Base-by-base conservation (phyloP, 2,329 filamentous ascomycete genomes). In the Aspergillus sp. region DNA sequence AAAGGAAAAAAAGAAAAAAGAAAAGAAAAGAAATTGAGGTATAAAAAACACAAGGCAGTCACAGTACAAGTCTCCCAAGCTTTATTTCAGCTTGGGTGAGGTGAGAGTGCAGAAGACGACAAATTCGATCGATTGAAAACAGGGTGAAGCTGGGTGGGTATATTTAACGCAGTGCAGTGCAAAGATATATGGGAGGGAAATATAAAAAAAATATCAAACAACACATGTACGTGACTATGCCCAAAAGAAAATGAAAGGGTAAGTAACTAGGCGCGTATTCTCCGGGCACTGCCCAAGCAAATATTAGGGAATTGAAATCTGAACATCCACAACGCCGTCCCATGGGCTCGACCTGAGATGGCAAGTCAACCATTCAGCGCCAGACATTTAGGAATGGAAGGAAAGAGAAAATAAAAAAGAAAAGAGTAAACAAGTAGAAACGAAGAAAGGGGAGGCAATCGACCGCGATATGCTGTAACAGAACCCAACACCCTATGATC, bases 91-190 rank as follows among this genome's bases (percentile, higher is more conserved):
- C 36, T 39, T 39, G 36, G 27, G 12, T 39, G 19, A 39, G 26
- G 27, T 19, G 4, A 39, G 9, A 26, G 40, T 9, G n/a, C 12
- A 29, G 38, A 41, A 32, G 30, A 32, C n/a, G 26, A 32, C n/a
- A 42, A 28, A 42, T n/a, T 29, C 19, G 10, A 32, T 32, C 10
- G 26, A 12, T 28, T 45, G 12, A 43, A 26, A 12, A 39, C 36
- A 39, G 26, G 36, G 19, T 39, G 26, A 27, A 39, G 27, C 36
- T 26, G 49, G 46, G 46, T 26, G 49, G 46, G 46, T 51, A 51
- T 48, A 51, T 47, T 43, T 43, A 41, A 51, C 19, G 19, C 19
- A 19, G 29, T 28, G 28, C 41, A 47, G 44, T 36, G 34, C 34
- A 36, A 35, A 40, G n/a, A 41, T 38, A 27, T 29, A 38, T 30